Evolutionary conservation across 1,284 basidiomycete species (phyloP).

Genomic region (Peniophora sp.): DNA sequence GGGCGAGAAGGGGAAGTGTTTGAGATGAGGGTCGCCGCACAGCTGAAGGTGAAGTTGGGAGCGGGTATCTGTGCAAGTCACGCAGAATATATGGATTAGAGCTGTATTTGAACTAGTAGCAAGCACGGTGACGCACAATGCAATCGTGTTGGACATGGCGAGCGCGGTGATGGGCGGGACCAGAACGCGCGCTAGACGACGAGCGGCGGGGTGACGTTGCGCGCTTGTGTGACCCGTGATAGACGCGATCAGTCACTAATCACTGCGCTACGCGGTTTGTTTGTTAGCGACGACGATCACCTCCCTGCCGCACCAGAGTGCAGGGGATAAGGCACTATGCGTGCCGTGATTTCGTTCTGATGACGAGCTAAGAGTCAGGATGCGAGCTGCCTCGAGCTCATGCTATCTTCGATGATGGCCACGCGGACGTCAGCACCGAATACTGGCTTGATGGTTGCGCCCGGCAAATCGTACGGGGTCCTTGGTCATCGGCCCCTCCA

Average conservation of each 20-base stretch:
- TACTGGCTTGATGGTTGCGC: too few relatives aligned
- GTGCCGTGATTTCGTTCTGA: too few relatives aligned
- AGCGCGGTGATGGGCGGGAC: conserved; percentile 5
- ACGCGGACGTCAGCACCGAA: too few relatives aligned
- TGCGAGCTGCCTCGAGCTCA: too few relatives aligned
- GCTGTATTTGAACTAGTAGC: neutral
- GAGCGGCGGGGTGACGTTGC: conserved; percentile 6
- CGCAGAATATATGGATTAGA: too few relatives aligned
- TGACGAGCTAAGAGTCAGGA: too few relatives aligned
- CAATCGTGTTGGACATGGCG: conserved; percentile 70
- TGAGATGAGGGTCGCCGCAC: conserved; percentile 5
- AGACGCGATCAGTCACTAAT: conserved; percentile 8
- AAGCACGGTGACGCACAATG: conserved; percentile 44
- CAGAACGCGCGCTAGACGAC: conserved; percentile 2
- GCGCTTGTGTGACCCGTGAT: conserved; percentile 2
- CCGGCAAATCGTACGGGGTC: too few relatives aligned
- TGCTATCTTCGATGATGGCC: too few relatives aligned
- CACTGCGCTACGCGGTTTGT: neutral
- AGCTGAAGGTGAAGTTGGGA: conserved; percentile 87
- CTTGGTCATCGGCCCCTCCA: too few relatives aligned
- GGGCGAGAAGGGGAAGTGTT: conserved; percentile 4
- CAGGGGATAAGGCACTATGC: too few relatives aligned
- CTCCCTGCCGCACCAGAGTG: too few relatives aligned
- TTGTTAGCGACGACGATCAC: too few relatives aligned
- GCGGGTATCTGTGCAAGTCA: conserved; percentile 48